Conservation (phyloP, 805 yeast species). For the Wickerhamiella dianesei region DNA sequence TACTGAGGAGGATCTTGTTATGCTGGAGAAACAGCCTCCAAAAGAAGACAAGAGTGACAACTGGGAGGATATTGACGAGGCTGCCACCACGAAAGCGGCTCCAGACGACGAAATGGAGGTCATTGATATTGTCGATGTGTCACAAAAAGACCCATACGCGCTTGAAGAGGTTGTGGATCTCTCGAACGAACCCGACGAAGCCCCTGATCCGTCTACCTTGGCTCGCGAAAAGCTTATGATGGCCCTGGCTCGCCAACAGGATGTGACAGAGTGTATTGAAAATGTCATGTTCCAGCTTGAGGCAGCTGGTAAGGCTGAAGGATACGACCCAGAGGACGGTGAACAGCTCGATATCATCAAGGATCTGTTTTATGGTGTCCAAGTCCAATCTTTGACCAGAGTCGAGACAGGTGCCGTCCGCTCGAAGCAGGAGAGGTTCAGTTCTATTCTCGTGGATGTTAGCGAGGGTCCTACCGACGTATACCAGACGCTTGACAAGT, state of each 20-base stretch:
- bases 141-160: constrained; percentile 2
- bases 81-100: neutral
- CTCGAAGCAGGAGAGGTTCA: constrained; percentile 56
- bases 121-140: constrained; percentile 2
- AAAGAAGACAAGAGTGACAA: neutral
- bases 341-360: constrained; percentile 80
- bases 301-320: constrained; percentile 60
- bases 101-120: constrained; percentile 3
- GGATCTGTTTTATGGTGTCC: constrained; percentile 69
- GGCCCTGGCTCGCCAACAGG: constrained; percentile 56
- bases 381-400: constrained; percentile 52
- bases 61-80: neutral
- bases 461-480: constrained; percentile 79
- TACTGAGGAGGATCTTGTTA: constrained; percentile 14
- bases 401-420: constrained; percentile 31
- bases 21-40: neutral
- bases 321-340: constrained; percentile 30
- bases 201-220: neutral
- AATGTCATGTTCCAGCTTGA: constrained; percentile 86
- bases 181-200: neutral
- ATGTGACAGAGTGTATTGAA: constrained; percentile 93
- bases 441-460: constrained; percentile 70
- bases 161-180: neutral
- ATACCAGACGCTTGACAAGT: constrained; percentile 80
- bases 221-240: constrained; percentile 8